Base-by-base conservation (phyloP, 768 basidiomycete species). In the Russula earlei region DNA sequence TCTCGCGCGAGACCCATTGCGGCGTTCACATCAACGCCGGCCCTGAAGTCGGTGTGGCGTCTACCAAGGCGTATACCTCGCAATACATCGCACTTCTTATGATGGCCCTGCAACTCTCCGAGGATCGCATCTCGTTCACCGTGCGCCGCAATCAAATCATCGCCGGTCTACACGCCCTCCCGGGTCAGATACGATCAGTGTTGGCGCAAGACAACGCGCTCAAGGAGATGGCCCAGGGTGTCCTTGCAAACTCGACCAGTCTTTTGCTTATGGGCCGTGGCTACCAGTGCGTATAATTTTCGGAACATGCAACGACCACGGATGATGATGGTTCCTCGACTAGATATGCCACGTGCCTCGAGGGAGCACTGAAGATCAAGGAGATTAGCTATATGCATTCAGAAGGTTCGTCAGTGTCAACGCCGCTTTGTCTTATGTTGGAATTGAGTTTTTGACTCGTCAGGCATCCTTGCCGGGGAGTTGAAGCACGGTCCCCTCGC, bases 21-120 rank as follows among this genome's bases (percentile, higher is more conserved):
- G 96, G 96, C 86, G 85, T 99, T 50, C 96, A 98, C 75, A 97
- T 99, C 76, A 99, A 99, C 67, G 96, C 93, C 65, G 93, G 93
- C 19, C 94, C 94, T 52, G 94, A 98, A 76, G 93, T 99, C 62
- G 95, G 96, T 78, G 96, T 99, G 56, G 96, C 96, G 5, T 97
- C 93, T 17, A 98, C 96, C 57, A 99, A 99, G 82, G 95, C 95
- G 3, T 98, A 97, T 72, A 98, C 96, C 8, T 97, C 94, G 40
- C 96, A 99, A 75, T 98, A 97, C 74, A 92, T 99, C 60, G 96
- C 95, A 5, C 79, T 99, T 47, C 75, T 96, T 71, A 92, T 99
- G 85, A 94, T 99, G 72, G 96, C 96, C n/a, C 78, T 99, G 17
- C 95, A 97, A 72, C 78, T 99, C 24, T 94, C 92, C 8, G 96